Evolutionary conservation across 2,329 filamentous ascomycete genomes (phyloP), one percentile per base, ranked within the genome.

Genomic region (Cadophora luteo-olivacea): DNA sequence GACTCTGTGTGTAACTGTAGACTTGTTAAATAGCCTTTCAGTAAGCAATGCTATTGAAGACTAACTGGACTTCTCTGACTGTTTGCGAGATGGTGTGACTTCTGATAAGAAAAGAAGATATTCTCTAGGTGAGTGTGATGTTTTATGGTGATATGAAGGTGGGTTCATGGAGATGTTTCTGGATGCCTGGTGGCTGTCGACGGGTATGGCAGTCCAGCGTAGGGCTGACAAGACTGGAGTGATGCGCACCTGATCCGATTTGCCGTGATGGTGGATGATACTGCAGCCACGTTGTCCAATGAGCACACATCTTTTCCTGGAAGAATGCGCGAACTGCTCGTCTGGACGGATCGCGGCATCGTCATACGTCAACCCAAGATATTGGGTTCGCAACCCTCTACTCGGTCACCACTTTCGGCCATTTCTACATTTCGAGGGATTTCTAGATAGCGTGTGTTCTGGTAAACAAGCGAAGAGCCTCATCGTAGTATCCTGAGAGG

Each of bases 221-320:
- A 69, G 68, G 65, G 68, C 65, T 69, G 68, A 69, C 57, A 32
- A 52, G 45, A 33, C 52, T 38, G 62, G n/a, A 41, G 25, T 64
- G 61, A 38, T 60, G 45, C 57, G 32, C 57, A 65, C 33, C 49
- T 68, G 67, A 61, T 55, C 33, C 64, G 61, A 67, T 65, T 69
- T 63, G 65, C 65, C 58, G 29, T 29, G 54, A 19, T 61, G 51
- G 41, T 51, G 45, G 33, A 52, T 52, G 24, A 36, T 51, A n/a
- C 32, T 24, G 38, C 52, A 29, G 38, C 33, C 62, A 55, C 49
- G 57, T 69, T 67, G 65, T 22, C 68, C 68, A 69, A 69, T 69
- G 36, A 41, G n/a, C 22, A 24, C 1, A 54, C 24, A 24, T 55
- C 48, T 32, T 48, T 32, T 55, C 22, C 38, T 61, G 52, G 58